Base-by-base conservation (phyloP, 2,329 filamentous ascomycete species). In the Fusarium veterinarium region DNA sequence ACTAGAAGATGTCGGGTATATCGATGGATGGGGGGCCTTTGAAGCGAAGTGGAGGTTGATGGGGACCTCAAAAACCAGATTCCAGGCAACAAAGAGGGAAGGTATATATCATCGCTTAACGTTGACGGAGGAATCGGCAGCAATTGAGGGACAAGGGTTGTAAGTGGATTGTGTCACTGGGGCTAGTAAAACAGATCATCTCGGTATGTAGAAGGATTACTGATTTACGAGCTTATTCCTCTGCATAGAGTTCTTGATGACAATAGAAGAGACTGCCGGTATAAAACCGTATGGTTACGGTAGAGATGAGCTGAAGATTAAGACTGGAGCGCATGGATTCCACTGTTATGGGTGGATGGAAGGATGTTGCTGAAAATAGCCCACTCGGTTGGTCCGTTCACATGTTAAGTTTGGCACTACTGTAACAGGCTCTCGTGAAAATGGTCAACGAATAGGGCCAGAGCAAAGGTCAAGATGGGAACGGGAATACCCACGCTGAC, bases 341-440 rank as follows among this genome's bases (percentile, higher is more conserved):
- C 33, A 53, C 23, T 35, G 23, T 19, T 45, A 57, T 28, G 44
- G 37, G 33, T 49, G 30, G 45, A 45, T 35, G 59, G 41, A 46
- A 8, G 31, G 49, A 28, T 52, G 53, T 58, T 71, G 57, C 71
- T 71, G 41, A 74, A 73, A 73, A 73, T 73, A 73, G 71, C 40
- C 53, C 45, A 38, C 35, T 30, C 45, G 20, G 41, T 35, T 41
- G 42, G 48, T 46, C 49, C 37, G 31, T 57, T 46, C 53, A 67
- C 61, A 61, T 52, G 46, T 51, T 62, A 53, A 52, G 45, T 66
- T 67, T 57, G 40, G 46, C 60, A 71, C 68, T 71, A 70, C 60
- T 31, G 44, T 46, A 38, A 48, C 56, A 42, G 49, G 64, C 51
- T 20, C 45, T 55, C 13, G 48, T 66, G 46, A 61, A 73, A 49